Evolutionary conservation across 305 asterid genomes (phyloP), one percentile per base, ranked within the genome.

Genomic region (Coffea humblotiana): DNA sequence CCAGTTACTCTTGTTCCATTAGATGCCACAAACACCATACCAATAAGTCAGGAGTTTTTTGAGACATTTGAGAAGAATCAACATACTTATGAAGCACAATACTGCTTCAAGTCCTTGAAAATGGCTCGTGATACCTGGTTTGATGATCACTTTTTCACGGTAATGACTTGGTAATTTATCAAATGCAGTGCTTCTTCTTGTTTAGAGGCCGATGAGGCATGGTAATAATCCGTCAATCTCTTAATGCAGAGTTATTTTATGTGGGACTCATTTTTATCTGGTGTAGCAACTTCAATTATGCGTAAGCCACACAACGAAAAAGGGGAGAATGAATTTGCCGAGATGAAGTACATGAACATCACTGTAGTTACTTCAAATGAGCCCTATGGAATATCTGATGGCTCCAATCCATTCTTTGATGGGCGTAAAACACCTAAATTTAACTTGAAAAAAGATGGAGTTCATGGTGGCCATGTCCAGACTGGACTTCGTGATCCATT

Each of bases 1-100:
- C 97, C 95, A 0, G 76, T 91, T 37, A 95, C 97, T 81, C 88
- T 95, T 27, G 96, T 95, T 83, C 97, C 99, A 64, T 85, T 95
- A 71, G 99, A 95, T 90, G 98, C 99, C 77, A 92, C 98, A 40
- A 89, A 95, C 90, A 93, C 98, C 43, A 93, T 95, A 37, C 97
- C 97, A 0, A 90, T 92, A 74, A 83, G 96, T 25, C 47, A 66
- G 14, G 82, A 87, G 2, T 92, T 93, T 69, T 91, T 88, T 64
- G 83, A 85, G 69, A 83, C 82, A 27, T 89, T 92, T 80, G 93
- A 95, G 85, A 85, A 85, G 89, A 93, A 91, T 83, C 97, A 92
- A 80, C 83, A 71, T 10, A 95, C 98, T 58, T 89, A 76, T 40
- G 99, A 95, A 89, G 97, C 99, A 51, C 94, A 92, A 67, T 95